Base-by-base conservation (phyloP, 78 protist genomes). In the Dictyostelium purpureum region DNA sequence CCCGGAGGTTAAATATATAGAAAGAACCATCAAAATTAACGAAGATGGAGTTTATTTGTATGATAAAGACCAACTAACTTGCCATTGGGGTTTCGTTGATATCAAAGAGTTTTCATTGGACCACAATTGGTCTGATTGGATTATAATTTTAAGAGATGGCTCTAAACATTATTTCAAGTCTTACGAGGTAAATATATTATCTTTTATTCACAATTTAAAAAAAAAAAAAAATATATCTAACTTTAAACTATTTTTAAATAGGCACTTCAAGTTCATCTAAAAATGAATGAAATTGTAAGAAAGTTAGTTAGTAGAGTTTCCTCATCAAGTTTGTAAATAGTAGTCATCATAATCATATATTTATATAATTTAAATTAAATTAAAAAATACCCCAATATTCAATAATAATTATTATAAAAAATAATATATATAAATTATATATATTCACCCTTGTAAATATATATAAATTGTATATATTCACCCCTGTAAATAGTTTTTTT, bases 111-210 rank as follows among this genome's bases (percentile, higher is more conserved):
- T 80, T 37, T 26, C 54, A 1, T 38, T 80, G 26, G 89, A 80
- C 40, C 66, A 56, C 1, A 80, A 80, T 37, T 80, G 89, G 89
- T 37, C 56, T 37, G 89, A 80, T 70, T 80, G 89, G 89, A 38
- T 47, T n/a, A 56, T 80, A 2, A 69, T 80, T 7, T 37, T 80
- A 28, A 80, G 52, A n/a, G 74, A 80, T 67, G 77, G 78, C 9
- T 35, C n/a, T 18, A 51, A 47, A 52, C 65, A 47, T 40, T 51
- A 40, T 51, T 80, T 80, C 19, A 66, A 71, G 67, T 80, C 89
- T 0, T 80, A 80, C 38, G 89, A 80, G 37, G 77, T 61, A 77
- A 37, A 77, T 21, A 14, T 52, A 21, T 49, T 11, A 12, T 21
- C 26, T 28, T 73, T 28, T 28, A 38, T 52, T 77, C 24, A 77